Evolutionary conservation across 495 filamentous ascomycete species (phyloP).

Genomic region (Aspergillus taichungensis): DNA sequence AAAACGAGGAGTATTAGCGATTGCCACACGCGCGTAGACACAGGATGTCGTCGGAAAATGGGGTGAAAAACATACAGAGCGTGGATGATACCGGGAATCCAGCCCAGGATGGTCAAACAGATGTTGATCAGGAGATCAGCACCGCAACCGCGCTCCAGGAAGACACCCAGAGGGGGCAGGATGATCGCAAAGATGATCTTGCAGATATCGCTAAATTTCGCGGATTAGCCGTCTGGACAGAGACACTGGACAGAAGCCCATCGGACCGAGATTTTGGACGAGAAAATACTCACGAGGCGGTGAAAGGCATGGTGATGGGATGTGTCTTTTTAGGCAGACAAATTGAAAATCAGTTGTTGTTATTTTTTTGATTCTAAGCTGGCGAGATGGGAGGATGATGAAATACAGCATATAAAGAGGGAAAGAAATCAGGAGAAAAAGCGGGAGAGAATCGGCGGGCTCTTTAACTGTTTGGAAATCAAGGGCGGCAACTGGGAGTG

Average conservation of each 20-base stretch:
- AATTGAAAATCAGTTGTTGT: background rate
- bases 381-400: background rate
- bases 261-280: background rate
- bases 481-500: slow-evolving; percentile 1
- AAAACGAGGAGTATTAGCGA: slow-evolving; percentile 10
- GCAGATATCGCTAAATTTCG: slow-evolving; percentile 68
- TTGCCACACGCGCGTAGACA: background rate
- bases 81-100: slow-evolving; percentile 68
- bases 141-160: slow-evolving; percentile 79
- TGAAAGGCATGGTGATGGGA: slow-evolving; percentile 49
- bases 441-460: slow-evolving; percentile 2
- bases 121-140: slow-evolving; percentile 83
- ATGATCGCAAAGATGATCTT: slow-evolving; percentile 86
- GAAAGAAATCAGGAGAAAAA: slow-evolving; percentile 3
- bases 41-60: no score
- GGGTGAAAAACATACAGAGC: slow-evolving; percentile 48
- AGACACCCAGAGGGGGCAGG: slow-evolving; percentile 83
- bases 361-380: no score
- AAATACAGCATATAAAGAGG: background rate
- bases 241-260: background rate
- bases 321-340: no score
- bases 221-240: background rate
- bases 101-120: slow-evolving; percentile 74
- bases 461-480: slow-evolving; percentile 3
- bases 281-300: slow-evolving; percentile 46